Conservation (phyloP, 2,329 filamentous ascomycete species). For the Pseudogymnoascus destructans region DNA sequence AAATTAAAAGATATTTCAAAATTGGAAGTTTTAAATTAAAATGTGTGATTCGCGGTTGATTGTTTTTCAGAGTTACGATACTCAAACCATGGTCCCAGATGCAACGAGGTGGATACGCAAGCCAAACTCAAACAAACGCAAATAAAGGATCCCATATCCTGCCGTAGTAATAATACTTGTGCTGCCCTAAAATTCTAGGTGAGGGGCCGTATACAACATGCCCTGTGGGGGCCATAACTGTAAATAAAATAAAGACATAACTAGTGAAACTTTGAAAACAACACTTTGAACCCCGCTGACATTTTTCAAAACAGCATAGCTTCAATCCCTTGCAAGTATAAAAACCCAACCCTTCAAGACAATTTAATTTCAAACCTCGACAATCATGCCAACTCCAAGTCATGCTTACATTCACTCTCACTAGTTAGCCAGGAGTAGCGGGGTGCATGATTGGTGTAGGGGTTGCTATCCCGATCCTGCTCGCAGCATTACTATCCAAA, state of each 20-base stretch:
- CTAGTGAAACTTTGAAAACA: not conserved
- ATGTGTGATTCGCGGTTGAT: not conserved
- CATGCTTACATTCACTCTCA: not conserved
- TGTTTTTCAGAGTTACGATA: not conserved
- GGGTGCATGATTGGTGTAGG: too few relatives aligned
- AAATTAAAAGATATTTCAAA: not conserved
- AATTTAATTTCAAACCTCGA: not conserved
- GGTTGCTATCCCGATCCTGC: not conserved
- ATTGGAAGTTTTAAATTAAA: not conserved
- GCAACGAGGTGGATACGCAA: not conserved
- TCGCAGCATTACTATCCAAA: not conserved
- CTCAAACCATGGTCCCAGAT: not conserved
- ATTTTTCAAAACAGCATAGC: not conserved
- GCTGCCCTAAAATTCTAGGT: not conserved
- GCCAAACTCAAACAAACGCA: not conserved
- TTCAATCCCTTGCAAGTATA: not conserved
- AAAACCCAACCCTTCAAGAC: not conserved
- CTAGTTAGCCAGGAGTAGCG: too few relatives aligned
- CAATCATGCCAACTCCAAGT: not conserved
- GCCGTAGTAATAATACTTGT: not conserved
- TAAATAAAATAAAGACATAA: too few relatives aligned
- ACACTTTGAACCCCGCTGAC: not conserved
- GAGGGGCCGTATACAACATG: not conserved
- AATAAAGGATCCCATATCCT: not conserved
- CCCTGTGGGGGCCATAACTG: not conserved